Percentiles rank a stretch among this genome's conserved stretches.
These are phyloP conservation scores for Hypoxylon sp. DNA, from an alignment of 2,329 filamentous ascomycete genomes.

Conservation along the genomic window DNA sequence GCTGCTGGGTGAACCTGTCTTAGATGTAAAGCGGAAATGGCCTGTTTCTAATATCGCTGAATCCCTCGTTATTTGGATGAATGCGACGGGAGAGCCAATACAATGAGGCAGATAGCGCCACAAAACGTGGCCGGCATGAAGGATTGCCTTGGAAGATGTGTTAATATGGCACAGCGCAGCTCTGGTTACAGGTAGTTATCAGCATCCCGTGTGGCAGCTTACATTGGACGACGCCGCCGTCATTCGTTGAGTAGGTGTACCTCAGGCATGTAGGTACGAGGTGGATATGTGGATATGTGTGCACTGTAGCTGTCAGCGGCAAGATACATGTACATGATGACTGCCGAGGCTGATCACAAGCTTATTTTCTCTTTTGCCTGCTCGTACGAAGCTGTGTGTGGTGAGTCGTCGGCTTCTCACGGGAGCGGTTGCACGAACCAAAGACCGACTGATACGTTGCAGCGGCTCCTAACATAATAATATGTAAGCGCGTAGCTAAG, in stretches of 20 bases:
- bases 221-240: neutral
- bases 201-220: constrained; percentile 16
- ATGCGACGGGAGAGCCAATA: constrained; percentile 37
- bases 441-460: constrained; percentile 45
- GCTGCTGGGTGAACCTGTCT: constrained; percentile 18
- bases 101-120: constrained; percentile 35
- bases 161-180: constrained; percentile 38
- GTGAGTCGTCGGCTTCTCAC: constrained; percentile 31
- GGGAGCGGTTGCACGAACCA: constrained; percentile 22
- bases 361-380: constrained; percentile 10
- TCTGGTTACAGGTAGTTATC: constrained; percentile 1
- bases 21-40: constrained; percentile 39
- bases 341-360: constrained; percentile 40
- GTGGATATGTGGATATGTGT: too few relatives aligned
- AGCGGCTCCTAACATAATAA: constrained; percentile 40
- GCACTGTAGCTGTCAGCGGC: constrained; percentile 29
- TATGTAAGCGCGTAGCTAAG: constrained; percentile 36
- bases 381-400: neutral
- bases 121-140: constrained; percentile 41
- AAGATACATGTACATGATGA: constrained; percentile 22
- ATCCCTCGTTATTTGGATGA: constrained; percentile 42
- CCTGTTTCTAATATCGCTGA: constrained; percentile 38
- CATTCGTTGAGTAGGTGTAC: constrained; percentile 1
- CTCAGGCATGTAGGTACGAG: neutral
- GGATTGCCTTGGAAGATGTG: constrained; percentile 36